Evolutionary conservation across 441 rosid genomes (phyloP).

Genomic region (Capsella rubella): DNA sequence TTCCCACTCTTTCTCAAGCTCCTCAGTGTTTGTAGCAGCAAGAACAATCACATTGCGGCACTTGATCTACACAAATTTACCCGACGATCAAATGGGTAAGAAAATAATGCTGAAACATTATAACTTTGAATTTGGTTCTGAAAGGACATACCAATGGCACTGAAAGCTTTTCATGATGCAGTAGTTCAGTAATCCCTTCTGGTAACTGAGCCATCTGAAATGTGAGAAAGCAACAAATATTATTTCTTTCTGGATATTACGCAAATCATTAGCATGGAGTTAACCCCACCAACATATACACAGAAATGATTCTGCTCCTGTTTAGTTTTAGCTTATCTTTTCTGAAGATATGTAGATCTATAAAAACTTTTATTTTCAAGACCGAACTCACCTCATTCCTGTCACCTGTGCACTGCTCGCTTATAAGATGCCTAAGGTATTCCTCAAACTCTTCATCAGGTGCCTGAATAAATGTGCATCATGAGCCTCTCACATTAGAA

Average conservation of each 20-base stretch:
- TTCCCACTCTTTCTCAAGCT: conserved; percentile 85
- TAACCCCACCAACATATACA: background rate
- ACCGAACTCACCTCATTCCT: conserved; percentile 77
- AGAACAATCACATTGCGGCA: conserved; percentile 80
- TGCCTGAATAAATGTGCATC: conserved; percentile 58
- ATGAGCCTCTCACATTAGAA: conserved; percentile 17
- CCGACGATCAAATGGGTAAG: background rate
- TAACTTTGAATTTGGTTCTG: conserved; percentile 26
- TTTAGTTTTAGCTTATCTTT: background rate
- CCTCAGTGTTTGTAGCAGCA: conserved; percentile 70
- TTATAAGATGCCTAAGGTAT: conserved; percentile 78
- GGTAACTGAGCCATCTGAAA: conserved; percentile 95
- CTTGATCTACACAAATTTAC: conserved; percentile 67
- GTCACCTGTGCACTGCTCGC: conserved; percentile 83
- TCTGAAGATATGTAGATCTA: conserved; percentile 2
- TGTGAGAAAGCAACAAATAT: conserved; percentile 4
- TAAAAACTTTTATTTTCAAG: conserved; percentile 1
- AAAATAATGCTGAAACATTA: background rate
- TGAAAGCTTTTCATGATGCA: conserved; percentile 84
- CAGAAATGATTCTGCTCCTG: background rate
- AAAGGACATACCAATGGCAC: conserved; percentile 77
- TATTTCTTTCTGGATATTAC: background rate
- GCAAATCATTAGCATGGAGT: background rate
- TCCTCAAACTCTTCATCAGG: conserved; percentile 99
- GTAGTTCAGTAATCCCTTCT: conserved; percentile 89